phyloP scores from a whole-genome alignment of 805 yeast genomes.

The Cyberlindnera maritima region DNA sequence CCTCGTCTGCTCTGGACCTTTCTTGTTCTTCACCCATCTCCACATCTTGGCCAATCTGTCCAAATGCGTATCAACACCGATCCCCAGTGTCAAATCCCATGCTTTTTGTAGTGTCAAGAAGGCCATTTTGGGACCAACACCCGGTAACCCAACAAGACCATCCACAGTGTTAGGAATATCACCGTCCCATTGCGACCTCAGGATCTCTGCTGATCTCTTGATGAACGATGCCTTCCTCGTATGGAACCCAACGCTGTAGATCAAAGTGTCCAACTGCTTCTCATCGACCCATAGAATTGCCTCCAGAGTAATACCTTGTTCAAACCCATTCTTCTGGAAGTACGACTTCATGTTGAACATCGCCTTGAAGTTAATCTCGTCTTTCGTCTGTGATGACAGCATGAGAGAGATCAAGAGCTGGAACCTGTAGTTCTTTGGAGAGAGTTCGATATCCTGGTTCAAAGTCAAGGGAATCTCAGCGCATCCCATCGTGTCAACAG shows the following conservation, averaged over 20 bases:
- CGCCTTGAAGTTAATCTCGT: constrained; percentile 76
- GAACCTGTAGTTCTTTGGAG: constrained; percentile 48
- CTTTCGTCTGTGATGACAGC: constrained; percentile 91
- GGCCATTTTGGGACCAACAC: constrained; percentile 97
- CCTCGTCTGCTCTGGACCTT: constrained; percentile 77
- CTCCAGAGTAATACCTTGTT: constrained; percentile 56
- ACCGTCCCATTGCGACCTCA: constrained; percentile 48
- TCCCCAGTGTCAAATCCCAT: constrained; percentile 74
- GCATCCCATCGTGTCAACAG: constrained; percentile 90
- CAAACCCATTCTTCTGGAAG: constrained; percentile 39
- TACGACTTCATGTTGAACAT: constrained; percentile 57
- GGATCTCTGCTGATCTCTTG: constrained; percentile 53
- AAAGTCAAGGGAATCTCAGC: constrained; percentile 50
- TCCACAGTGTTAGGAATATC: constrained; percentile 74
- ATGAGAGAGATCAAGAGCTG: constrained; percentile 78
- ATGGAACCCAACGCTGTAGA: constrained; percentile 86
- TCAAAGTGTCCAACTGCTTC: constrained; percentile 56
- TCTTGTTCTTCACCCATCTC: constrained; percentile 61
- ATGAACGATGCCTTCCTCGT: constrained; percentile 72
- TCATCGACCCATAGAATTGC: constrained; percentile 51
- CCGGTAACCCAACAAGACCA: constrained; percentile 71
- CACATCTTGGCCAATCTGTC: constrained; percentile 78
- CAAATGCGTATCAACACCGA: constrained; percentile 94
- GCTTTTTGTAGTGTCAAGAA: constrained; percentile 76
- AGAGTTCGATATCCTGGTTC: constrained; percentile 27